Evolutionary conservation across 495 filamentous ascomycete species (phyloP).

Genomic region (Umbilicaria muhlenbergii): DNA sequence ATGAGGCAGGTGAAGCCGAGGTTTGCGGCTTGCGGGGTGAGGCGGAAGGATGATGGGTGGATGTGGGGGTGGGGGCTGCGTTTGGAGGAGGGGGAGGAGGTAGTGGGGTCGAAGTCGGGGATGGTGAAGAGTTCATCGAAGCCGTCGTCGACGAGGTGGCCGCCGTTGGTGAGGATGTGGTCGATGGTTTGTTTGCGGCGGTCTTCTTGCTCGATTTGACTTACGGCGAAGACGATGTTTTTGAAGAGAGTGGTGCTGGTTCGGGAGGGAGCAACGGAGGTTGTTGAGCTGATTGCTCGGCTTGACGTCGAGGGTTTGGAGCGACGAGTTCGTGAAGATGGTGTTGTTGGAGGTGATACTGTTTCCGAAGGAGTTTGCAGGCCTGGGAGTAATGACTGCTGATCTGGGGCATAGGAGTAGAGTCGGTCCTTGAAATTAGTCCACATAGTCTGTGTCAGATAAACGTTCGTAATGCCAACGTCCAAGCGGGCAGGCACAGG

Average conservation of each 20-base stretch:
- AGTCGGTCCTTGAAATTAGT: constrained; percentile 29
- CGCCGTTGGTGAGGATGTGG: constrained; percentile 47
- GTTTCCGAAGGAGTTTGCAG: constrained; percentile 27
- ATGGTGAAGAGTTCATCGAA: constrained; percentile 74
- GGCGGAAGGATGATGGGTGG: constrained; percentile 22
- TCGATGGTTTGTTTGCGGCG: constrained; percentile 31
- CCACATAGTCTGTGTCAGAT: constrained; percentile 35
- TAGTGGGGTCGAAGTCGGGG: constrained; percentile 22
- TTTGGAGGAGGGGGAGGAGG: constrained; percentile 15
- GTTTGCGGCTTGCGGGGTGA: constrained; percentile 32
- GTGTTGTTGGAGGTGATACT: constrained; percentile 26
- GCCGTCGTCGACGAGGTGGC: constrained; percentile 51
- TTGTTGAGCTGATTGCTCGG: constrained; percentile 1
- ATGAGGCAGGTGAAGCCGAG: constrained; percentile 74
- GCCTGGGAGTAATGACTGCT: constrained; percentile 10
- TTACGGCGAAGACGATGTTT: constrained; percentile 70
- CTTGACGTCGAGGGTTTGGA: constrained; percentile 1
- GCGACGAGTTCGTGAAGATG: constrained; percentile 26
- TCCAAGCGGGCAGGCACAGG: constrained; percentile 27
- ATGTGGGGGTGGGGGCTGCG: constrained; percentile 9
- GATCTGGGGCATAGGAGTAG: constrained; percentile 18
- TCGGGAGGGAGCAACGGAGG: neutral
- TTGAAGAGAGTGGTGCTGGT: constrained; percentile 34
- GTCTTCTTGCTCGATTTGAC: constrained; percentile 43
- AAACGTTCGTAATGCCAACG: constrained; percentile 30